Percentiles rank a stretch among this genome's conserved stretches.
These are phyloP conservation scores for Hordeum marinum DNA, from an alignment of 176 grass and related monocot genomes.

Conservation along the genomic window DNA sequence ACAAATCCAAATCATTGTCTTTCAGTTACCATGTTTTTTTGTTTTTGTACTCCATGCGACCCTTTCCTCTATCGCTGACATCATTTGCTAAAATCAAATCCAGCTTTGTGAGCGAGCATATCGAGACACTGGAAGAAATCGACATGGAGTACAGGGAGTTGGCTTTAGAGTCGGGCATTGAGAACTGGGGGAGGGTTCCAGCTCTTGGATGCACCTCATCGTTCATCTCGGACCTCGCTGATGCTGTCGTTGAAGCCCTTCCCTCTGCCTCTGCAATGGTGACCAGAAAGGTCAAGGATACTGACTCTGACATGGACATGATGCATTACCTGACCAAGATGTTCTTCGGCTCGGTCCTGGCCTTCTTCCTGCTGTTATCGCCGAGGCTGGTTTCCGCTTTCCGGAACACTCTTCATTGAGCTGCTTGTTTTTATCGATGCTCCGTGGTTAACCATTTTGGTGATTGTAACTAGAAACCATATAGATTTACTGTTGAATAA, in stretches of 20 bases:
- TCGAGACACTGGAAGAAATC: slow-evolving; percentile 94
- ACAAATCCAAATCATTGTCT: not conserved
- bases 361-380: slow-evolving; percentile 68
- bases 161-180: slow-evolving; percentile 81
- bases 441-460: not conserved
- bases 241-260: slow-evolving; percentile 72
- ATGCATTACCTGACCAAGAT: slow-evolving; percentile 58
- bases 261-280: slow-evolving; percentile 48
- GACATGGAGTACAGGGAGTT: slow-evolving; percentile 99
- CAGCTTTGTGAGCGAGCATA: slow-evolving; percentile 98
- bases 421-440: not conserved
- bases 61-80: not conserved
- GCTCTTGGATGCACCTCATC: slow-evolving; percentile 68
- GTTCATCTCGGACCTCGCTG: slow-evolving; percentile 83
- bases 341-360: slow-evolving; percentile 73
- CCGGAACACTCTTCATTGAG: slow-evolving; percentile 47
- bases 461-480: slow-evolving; percentile 4
- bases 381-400: slow-evolving; percentile 63
- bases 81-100: not conserved
- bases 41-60: not conserved
- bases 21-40: not conserved
- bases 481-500: not conserved
- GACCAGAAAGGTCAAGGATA: slow-evolving; percentile 14
- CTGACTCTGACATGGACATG: slow-evolving; percentile 38
- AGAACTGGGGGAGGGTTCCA: slow-evolving; percentile 96